These are phyloP conservation scores for Shiraia sp. DNA, from an alignment of 2,329 filamentous ascomycete genomes.

Conservation along the genomic window DNA sequence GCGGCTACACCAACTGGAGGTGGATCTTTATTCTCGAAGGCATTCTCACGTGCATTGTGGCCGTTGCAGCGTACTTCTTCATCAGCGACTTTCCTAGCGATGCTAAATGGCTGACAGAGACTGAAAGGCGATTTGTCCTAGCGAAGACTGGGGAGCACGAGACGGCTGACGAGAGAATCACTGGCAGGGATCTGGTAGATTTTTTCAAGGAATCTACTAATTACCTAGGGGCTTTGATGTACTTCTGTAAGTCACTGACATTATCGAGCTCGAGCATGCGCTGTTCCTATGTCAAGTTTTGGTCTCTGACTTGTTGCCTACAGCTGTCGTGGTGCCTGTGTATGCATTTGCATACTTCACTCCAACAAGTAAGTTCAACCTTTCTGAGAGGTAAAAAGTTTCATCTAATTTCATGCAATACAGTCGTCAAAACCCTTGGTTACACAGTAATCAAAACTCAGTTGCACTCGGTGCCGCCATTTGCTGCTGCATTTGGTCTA, in stretches of 20 bases:
- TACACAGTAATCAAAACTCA: slow-evolving; percentile 30
- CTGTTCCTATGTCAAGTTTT: no score
- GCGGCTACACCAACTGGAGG: slow-evolving; percentile 3
- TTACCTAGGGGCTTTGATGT: slow-evolving; percentile 4
- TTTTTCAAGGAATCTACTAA: slow-evolving; percentile 4
- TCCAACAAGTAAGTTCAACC: slow-evolving; percentile 19
- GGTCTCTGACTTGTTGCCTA: neutral
- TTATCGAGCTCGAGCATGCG: slow-evolving; percentile 26
- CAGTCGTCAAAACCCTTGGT: slow-evolving; percentile 24
- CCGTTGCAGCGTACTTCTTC: slow-evolving; percentile 4
- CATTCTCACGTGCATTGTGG: neutral
- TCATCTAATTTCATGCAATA: neutral
- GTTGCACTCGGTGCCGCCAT: slow-evolving; percentile 29
- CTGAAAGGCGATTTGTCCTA: slow-evolving; percentile 1
- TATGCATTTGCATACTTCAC: slow-evolving; percentile 37
- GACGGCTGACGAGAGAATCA: neutral
- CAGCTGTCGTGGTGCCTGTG: slow-evolving; percentile 33
- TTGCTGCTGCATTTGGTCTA: slow-evolving; percentile 13
- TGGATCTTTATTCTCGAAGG: slow-evolving; percentile 1
- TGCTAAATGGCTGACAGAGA: slow-evolving; percentile 2
- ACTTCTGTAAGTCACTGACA: slow-evolving; percentile 39
- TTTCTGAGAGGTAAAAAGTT: neutral
- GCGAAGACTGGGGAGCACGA: neutral
- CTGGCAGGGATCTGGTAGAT: neutral
- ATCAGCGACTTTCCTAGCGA: slow-evolving; percentile 4